Conservation (phyloP, 352 stramenopile genomes). For the Phytophthora megakarya region DNA sequence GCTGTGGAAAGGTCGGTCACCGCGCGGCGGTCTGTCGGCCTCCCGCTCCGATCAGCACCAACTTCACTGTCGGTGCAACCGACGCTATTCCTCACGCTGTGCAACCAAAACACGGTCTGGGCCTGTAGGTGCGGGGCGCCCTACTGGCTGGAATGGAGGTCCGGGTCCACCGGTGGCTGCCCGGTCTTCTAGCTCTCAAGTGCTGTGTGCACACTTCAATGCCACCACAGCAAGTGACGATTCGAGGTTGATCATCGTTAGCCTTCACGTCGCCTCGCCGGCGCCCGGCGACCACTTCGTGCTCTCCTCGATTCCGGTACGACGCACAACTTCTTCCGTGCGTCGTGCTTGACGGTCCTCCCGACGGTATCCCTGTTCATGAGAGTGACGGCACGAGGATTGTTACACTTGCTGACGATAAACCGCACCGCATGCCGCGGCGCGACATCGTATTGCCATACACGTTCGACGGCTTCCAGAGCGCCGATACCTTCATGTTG, state of each 20-base stretch:
- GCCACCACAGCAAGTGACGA: background rate
- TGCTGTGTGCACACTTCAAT: too few species aligned
- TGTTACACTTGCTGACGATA: background rate
- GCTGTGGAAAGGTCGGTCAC: too few species aligned
- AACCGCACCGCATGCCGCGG: background rate
- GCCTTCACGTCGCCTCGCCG: background rate
- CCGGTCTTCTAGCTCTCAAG: too few species aligned
- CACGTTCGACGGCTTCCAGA: background rate
- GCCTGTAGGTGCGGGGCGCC: slow-evolving; percentile 3
- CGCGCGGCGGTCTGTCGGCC: too few species aligned
- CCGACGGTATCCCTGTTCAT: background rate
- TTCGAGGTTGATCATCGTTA: background rate
- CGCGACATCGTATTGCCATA: background rate
- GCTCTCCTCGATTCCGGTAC: too few species aligned
- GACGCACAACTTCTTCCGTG: background rate
- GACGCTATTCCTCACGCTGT: too few species aligned
- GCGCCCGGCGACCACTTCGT: background rate
- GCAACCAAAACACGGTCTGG: too few species aligned
- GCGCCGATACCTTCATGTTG: slow-evolving; percentile 16
- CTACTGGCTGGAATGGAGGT: too few species aligned
- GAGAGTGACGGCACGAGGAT: background rate
- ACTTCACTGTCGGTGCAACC: too few species aligned
- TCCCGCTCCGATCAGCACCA: too few species aligned
- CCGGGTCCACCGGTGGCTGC: too few species aligned
- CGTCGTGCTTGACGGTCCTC: background rate